A percentile compares a stretch with the other conserved stretches of the same genome.
phyloP scores from a whole-genome alignment of 2,329 filamentous ascomycete species.

The Xylariaceae sp. region DNA sequence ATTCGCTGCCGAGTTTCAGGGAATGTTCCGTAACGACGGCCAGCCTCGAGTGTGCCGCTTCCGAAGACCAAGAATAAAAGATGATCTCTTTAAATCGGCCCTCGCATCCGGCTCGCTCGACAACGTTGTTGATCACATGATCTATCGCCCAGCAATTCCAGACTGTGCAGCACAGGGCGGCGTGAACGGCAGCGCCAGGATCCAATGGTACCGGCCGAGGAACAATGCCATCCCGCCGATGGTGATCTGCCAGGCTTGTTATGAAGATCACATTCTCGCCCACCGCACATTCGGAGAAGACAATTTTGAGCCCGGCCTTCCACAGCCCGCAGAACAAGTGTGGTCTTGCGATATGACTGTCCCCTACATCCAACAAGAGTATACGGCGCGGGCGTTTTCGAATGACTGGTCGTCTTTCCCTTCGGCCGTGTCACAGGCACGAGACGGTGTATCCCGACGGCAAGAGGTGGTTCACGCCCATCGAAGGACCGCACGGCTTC shows the following conservation, averaged over 20 bases:
- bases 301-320: conserved; percentile 12
- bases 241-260: conserved; percentile 21
- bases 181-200: conserved; percentile 3
- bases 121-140: conserved; percentile 10
- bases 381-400: conserved; percentile 6
- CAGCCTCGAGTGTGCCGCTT: conserved; percentile 9
- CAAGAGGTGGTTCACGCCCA: conserved; percentile 18
- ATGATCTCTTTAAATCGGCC: conserved; percentile 8
- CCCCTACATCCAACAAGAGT: conserved; percentile 15
- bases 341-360: conserved; percentile 16
- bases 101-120: conserved; percentile 16
- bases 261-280: conserved; percentile 16
- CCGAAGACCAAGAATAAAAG: conserved; percentile 8
- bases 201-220: conserved; percentile 21
- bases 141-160: conserved; percentile 9
- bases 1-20: conserved; percentile 10
- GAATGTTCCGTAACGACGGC: conserved; percentile 8
- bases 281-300: conserved; percentile 11
- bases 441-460: conserved; percentile 14
- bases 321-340: conserved; percentile 4
- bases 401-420: conserved; percentile 16
- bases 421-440: conserved; percentile 8
- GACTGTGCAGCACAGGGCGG: conserved; percentile 6
- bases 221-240: conserved; percentile 16
- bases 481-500: conserved; percentile 11